Evolutionary conservation across 768 basidiomycete genomes (phyloP).

Genomic region (Coprinellus micaceus): DNA sequence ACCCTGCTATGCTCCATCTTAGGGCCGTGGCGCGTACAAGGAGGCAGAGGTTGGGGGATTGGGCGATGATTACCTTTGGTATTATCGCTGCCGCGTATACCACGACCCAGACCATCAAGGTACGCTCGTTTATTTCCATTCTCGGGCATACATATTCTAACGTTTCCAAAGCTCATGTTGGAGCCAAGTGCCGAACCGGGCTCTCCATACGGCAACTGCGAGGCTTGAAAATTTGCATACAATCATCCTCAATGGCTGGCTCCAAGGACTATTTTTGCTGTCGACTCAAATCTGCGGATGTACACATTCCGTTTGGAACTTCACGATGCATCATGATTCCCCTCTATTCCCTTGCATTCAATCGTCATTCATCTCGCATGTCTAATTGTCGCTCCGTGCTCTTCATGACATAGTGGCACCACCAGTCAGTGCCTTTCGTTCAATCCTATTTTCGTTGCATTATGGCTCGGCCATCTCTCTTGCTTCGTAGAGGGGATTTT

Average conservation of each 20-base stretch:
- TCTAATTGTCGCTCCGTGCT: too few species aligned
- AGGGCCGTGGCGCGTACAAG: conserved; percentile 76
- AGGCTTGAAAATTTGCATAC: conserved; percentile 3
- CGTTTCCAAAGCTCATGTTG: conserved; percentile 52
- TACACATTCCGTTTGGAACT: too few species aligned
- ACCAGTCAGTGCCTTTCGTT: too few species aligned
- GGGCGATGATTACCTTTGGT: conserved; percentile 74
- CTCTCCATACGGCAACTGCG: conserved; percentile 34
- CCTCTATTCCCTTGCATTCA: too few species aligned
- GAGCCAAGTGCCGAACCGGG: conserved; percentile 38
- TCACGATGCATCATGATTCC: too few species aligned
- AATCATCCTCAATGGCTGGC: not conserved
- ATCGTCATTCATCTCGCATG: too few species aligned
- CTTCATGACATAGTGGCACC: too few species aligned
- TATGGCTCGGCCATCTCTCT: too few species aligned
- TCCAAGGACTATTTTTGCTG: not conserved
- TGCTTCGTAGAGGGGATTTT: too few species aligned
- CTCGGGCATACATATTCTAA: not conserved
- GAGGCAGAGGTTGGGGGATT: conserved; percentile 63
- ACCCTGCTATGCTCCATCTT: conserved; percentile 91
- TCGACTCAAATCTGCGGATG: too few species aligned
- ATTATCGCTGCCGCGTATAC: conserved; percentile 71
- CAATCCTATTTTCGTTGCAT: too few species aligned
- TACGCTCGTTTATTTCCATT: conserved; percentile 27
- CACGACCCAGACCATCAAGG: conserved; percentile 72